Evolutionary conservation across 192 early-diverging fungal species (phyloP).

Genomic region (Radiomyces spectabilis): DNA sequence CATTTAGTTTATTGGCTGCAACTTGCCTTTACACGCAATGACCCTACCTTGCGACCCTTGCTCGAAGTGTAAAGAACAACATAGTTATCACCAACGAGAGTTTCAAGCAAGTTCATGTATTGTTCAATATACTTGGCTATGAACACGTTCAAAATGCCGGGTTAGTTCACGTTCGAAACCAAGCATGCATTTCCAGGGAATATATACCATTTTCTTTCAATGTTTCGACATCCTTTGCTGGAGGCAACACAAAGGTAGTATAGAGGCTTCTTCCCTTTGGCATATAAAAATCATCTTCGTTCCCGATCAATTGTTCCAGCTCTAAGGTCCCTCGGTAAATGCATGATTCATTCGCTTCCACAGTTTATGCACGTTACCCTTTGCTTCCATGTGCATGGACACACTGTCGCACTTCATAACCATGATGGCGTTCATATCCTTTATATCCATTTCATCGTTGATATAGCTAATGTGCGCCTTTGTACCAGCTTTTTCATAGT

Average conservation of each 20-base stretch:
- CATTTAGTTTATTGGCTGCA: background rate
- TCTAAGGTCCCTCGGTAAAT: no score
- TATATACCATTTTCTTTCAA: conserved; percentile 24
- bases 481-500: conserved; percentile 1
- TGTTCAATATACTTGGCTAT: conserved; percentile 14
- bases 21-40: background rate
- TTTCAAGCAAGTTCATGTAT: conserved; percentile 11
- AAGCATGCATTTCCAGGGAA: background rate
- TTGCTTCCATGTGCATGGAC: no score
- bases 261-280: background rate
- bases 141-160: background rate
- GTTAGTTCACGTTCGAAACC: background rate
- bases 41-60: conserved; percentile 10
- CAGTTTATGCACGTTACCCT: no score
- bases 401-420: no score
- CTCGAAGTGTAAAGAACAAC: conserved; percentile 31
- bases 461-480: no score
- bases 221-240: conserved; percentile 2
- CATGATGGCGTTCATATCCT: no score
- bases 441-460: no score
- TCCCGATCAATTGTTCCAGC: no score
- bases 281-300: no score
- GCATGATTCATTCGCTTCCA: no score
- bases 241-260: conserved; percentile 3
- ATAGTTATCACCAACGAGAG: conserved; percentile 16